A percentile compares a stretch with the other conserved stretches of the same genome.
phyloP scores from a whole-genome alignment of 164 flowering plant genomes.

The Dillenia suffruticosa region DNA sequence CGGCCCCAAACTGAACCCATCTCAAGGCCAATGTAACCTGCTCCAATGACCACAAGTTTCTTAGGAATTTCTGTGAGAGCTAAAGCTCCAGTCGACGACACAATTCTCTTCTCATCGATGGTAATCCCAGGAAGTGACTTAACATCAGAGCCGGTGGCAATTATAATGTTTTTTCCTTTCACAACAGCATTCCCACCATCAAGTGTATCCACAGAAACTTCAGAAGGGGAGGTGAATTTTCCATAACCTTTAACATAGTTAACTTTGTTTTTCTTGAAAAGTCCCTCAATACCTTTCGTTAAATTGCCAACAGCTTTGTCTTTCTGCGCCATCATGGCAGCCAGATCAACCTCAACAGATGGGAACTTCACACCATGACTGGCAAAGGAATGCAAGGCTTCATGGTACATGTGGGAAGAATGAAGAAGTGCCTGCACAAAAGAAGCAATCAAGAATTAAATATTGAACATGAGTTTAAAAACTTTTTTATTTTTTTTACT shows the following conservation, averaged over 20 bases:
- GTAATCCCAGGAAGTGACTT: conserved; percentile 81
- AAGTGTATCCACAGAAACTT: conserved; percentile 72
- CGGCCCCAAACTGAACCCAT: conserved; percentile 95
- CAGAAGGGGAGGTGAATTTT: conserved; percentile 74
- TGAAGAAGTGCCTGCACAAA: conserved; percentile 75
- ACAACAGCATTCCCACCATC: conserved; percentile 73
- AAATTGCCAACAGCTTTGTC: conserved; percentile 78
- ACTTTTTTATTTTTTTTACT: too few relatives aligned
- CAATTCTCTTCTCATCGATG: conserved; percentile 86
- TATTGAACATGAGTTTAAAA: too few relatives aligned
- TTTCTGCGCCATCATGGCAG: conserved; percentile 90
- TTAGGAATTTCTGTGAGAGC: conserved; percentile 72
- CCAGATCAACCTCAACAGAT: conserved; percentile 76
- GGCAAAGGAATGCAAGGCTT: conserved; percentile 77
- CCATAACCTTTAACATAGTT: conserved; percentile 89
- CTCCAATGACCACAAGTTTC: conserved; percentile 85
- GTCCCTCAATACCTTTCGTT: conserved; percentile 84
- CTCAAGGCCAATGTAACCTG: conserved; percentile 91
- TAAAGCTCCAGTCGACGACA: conserved; percentile 92
- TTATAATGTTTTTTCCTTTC: conserved; percentile 76
- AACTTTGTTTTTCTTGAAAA: conserved; percentile 92
- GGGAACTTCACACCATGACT: conserved; percentile 79
- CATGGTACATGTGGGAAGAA: conserved; percentile 96
- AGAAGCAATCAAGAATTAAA: background rate
- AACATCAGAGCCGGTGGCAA: conserved; percentile 95